Base-by-base conservation (phyloP, 2,329 filamentous ascomycete species). In the Alternaria gansuensis region DNA sequence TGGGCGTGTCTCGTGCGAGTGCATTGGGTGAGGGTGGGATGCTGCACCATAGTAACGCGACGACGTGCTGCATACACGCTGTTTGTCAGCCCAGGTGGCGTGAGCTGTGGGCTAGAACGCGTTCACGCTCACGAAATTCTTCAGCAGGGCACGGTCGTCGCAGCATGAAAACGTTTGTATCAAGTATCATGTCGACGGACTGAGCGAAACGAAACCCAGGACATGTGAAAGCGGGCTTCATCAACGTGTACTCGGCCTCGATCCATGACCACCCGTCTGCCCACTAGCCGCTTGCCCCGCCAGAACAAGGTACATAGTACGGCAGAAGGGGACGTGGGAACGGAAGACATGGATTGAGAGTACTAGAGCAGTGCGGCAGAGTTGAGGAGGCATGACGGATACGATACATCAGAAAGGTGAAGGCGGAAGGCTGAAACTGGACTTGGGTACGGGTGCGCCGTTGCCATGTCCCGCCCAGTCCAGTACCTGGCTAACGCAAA, bases 1-100 rank as follows among this genome's bases (percentile, higher is more conserved):
- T 67, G 63, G 52, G 59, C 58, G 11, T 49, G 36, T 49, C 43
- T 51, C 50, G 44, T 46, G 51, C 36, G 53, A 43, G 54, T 41
- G 28, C 34, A 52, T 57, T 44, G 59, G 45, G 56, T 65, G 54
- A 53, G 45, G 44, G 54, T 54, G 45, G 45, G 43, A 51, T 17
- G 36, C 37, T 50, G 57, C 53, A 64, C 51, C 44, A 55, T 37
- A 51, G 60, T 57, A 64, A 63, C 55, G 57, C 61, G 51, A 64
- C 50, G 51, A 64, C 50, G 51, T 54, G 62, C 53, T 53, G 51
- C 44, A 54, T 60, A 51, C 50, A 61, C 41, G 56, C 55, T 36
- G 39, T 50, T 53, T 56, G 58, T 70, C 63, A 67, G 62, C 53
- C 49, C 62, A 67, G 59, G 53, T 64, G 64, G 67, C 67, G 67